Evolutionary conservation across 768 basidiomycete genomes (phyloP).

Genomic region (Hemileccinum rubropunctum): DNA sequence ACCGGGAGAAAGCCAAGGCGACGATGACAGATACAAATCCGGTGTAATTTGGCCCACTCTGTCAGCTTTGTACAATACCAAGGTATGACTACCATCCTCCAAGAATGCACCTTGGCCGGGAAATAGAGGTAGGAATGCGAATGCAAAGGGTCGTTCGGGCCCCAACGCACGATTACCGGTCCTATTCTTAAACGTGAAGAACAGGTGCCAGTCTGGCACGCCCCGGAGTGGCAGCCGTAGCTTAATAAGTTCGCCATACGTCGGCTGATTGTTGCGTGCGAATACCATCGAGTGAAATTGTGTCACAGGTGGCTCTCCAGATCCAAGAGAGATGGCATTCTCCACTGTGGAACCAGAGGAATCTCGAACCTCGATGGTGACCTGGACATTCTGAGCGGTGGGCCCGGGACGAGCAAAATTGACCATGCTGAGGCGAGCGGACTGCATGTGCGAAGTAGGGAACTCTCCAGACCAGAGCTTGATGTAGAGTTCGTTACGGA

Average conservation of each 20-base stretch:
- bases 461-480: slow-evolving; percentile 97
- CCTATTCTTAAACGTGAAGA: slow-evolving; percentile 90
- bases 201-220: slow-evolving; percentile 82
- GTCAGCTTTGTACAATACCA: slow-evolving; percentile 84
- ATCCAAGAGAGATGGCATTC: slow-evolving; percentile 74
- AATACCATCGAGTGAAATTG: slow-evolving; percentile 92
- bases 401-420: slow-evolving; percentile 59
- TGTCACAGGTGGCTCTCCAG: slow-evolving; percentile 77
- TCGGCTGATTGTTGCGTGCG: slow-evolving; percentile 82
- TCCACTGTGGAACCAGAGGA: slow-evolving; percentile 67
- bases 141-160: slow-evolving; percentile 81
- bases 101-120: slow-evolving; percentile 74
- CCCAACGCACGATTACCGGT: slow-evolving; percentile 46
- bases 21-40: slow-evolving; percentile 68
- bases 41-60: slow-evolving; percentile 59
- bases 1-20: slow-evolving; percentile 55
- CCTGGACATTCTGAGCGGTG: slow-evolving; percentile 65
- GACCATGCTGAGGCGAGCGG: slow-evolving; percentile 56
- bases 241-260: slow-evolving; percentile 92
- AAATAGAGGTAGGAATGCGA: slow-evolving; percentile 88
- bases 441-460: slow-evolving; percentile 46
- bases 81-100: slow-evolving; percentile 84
- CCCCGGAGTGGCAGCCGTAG: slow-evolving; percentile 67
- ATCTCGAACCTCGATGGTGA: slow-evolving; percentile 84
- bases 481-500: slow-evolving; percentile 94